Evolutionary conservation across 2,329 filamentous ascomycete genomes (phyloP).

Genomic region (Saccharata proteae): DNA sequence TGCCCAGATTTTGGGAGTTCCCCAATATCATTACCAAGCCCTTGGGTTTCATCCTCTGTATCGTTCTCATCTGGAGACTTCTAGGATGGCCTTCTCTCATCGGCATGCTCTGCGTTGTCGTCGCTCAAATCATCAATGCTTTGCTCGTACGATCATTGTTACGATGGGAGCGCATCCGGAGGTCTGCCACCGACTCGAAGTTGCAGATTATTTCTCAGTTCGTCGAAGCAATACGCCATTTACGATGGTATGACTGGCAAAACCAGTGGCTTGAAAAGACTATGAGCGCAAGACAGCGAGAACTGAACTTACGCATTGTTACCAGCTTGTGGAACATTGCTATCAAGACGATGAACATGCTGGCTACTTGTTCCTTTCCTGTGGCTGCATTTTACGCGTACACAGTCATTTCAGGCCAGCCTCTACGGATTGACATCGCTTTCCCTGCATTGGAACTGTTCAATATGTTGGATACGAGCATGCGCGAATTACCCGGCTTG

Average conservation of each 20-base stretch:
- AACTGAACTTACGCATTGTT: constrained; percentile 53
- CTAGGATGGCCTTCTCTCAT: constrained; percentile 70
- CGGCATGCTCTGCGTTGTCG: constrained; percentile 55
- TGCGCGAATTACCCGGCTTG: constrained; percentile 63
- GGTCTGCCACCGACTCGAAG: constrained; percentile 62
- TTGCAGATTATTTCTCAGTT: constrained; percentile 75
- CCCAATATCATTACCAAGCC: constrained; percentile 64
- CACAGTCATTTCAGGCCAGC: constrained; percentile 55
- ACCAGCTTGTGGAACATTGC: constrained; percentile 50
- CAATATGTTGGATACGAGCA: constrained; percentile 56
- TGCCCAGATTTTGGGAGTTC: constrained; percentile 71
- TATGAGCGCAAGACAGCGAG: constrained; percentile 53
- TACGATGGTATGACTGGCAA: constrained; percentile 77
- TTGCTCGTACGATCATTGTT: constrained; percentile 55
- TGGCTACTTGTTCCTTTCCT: constrained; percentile 64
- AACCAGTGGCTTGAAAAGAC: constrained; percentile 59
- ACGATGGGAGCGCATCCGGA: constrained; percentile 56
- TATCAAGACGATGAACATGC: constrained; percentile 57
- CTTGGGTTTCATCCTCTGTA: constrained; percentile 60
- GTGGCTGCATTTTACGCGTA: constrained; percentile 73
- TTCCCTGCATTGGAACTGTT: constrained; percentile 82
- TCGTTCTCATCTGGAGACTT: constrained; percentile 62
- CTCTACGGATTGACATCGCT: constrained; percentile 66
- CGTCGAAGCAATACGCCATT: constrained; percentile 70
- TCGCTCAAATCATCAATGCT: constrained; percentile 59